Evolutionary conservation across 192 early-diverging fungal genomes (phyloP).

Genomic region (Backusella liffmaniae): DNA sequence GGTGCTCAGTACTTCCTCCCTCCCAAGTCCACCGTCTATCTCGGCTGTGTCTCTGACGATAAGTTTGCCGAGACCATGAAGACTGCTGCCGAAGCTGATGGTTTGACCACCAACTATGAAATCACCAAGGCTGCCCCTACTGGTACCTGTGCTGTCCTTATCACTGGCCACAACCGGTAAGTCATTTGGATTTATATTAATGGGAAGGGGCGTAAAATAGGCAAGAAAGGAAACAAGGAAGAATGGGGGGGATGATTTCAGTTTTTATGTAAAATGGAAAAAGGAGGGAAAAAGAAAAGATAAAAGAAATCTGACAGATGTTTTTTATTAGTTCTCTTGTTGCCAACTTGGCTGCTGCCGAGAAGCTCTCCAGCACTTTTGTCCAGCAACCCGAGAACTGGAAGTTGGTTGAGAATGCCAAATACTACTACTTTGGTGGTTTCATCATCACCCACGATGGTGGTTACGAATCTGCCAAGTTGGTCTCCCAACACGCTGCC

Average conservation of each 20-base stretch:
- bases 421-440: conserved; percentile 91
- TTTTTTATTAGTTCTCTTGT: conserved; percentile 68
- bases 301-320: neutral
- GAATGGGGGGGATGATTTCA: neutral
- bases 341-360: conserved; percentile 94
- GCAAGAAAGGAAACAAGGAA: neutral
- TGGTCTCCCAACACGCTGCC: conserved; percentile 87
- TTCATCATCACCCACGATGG: conserved; percentile 89
- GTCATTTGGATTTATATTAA: neutral
- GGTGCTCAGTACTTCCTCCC: conserved; percentile 89
- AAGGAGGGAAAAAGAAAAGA: neutral
- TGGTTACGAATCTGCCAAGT: conserved; percentile 78
- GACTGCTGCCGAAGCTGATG: conserved; percentile 77
- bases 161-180: conserved; percentile 80
- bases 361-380: conserved; percentile 68
- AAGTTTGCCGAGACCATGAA: conserved; percentile 72
- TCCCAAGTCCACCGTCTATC: conserved; percentile 82
- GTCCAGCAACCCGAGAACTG: conserved; percentile 70
- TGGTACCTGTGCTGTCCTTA: conserved; percentile 93
- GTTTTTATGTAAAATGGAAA: neutral
- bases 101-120: conserved; percentile 90
- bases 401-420: conserved; percentile 82
- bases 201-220: neutral
- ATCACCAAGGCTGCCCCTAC: conserved; percentile 74
- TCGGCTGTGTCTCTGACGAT: conserved; percentile 93